Evolutionary conservation across 768 basidiomycete genomes (phyloP).

Genomic region (Pholiota microspora): DNA sequence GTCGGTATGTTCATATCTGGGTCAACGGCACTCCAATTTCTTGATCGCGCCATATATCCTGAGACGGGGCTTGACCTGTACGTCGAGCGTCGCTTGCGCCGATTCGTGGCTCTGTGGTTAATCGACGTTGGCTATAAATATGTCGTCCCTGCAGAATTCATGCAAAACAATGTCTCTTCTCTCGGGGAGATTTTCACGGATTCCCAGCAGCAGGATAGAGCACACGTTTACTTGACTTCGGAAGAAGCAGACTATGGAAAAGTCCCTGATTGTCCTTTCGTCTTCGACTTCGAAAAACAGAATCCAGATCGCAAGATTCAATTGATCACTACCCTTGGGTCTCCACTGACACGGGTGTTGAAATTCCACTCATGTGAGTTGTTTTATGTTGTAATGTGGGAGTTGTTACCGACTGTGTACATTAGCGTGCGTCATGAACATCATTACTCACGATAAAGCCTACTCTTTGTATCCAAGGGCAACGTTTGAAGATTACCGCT

Average conservation of each 20-base stretch:
- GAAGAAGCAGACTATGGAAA: background rate
- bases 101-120: background rate
- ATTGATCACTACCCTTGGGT: background rate
- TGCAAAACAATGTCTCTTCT: background rate
- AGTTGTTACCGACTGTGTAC: background rate
- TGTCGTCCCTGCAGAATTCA: background rate
- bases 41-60: constrained; percentile 8
- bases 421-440: constrained; percentile 5
- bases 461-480: constrained; percentile 1
- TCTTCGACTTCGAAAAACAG: constrained; percentile 1
- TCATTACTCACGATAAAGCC: constrained; percentile 6
- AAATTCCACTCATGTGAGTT: constrained; percentile 2
- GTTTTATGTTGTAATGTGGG: background rate
- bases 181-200: background rate
- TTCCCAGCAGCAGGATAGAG: background rate
- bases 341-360: background rate
- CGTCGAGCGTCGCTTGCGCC: background rate
- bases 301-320: constrained; percentile 1
- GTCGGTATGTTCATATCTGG: constrained; percentile 14
- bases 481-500: background rate
- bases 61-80: background rate
- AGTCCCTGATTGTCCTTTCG: background rate
- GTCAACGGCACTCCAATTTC: constrained; percentile 12
- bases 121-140: background rate
- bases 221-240: background rate